Evolutionary conservation across 106 monocot species (phyloP), one percentile per base, ranked within the genome.

Genomic region (Dioscorea dumetorum): DNA sequence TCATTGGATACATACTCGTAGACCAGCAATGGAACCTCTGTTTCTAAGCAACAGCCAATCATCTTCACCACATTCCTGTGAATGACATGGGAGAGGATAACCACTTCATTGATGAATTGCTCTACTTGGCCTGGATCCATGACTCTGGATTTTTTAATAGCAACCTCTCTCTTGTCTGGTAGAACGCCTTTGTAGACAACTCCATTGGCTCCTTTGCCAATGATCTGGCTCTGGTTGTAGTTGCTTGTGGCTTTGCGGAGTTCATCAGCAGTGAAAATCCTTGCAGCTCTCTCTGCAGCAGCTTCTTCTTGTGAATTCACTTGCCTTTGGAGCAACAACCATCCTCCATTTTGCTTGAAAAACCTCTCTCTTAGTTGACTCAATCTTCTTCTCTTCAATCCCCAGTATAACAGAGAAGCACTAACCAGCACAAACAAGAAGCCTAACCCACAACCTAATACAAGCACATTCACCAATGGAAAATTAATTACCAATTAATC

Each of bases 1-100:
- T 75, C 79, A 60, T 86, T 86, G 34, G 85, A 69, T 32, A 86
- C 66, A 62, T 61, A 86, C 72, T 86, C 82, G 24, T 86, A 86
- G 3, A 86, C 85, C 16, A 82, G 60, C 50, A 86, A 18, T 8
- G 85, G 85, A 11, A 86, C 85, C 31, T 65, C 49, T 0, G 81
- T 72, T 49, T 86, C 82, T 33, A 79, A 49, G 53, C 78, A 86
- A 41, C 81, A 86, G 9, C 82, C 85, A 34, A 82, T 56, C 0
- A 86, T 75, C 31, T 69, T 72, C 16, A 82, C 82, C 0, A 82
- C 75, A 57, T 82, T 82, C 24, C 49, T 71, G 28, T 86, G 78
- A 28, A 68, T 62, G 51, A 82, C 62, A 20, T 78, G 67, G 4
- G 82, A 86, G 3, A 82, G 76, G 20, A 78, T 82, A 31, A 75